Percentiles rank a stretch among this genome's conserved stretches.
phyloP scores from a whole-genome alignment of 2,329 filamentous ascomycete species.

The Aspergillus tanneri region DNA sequence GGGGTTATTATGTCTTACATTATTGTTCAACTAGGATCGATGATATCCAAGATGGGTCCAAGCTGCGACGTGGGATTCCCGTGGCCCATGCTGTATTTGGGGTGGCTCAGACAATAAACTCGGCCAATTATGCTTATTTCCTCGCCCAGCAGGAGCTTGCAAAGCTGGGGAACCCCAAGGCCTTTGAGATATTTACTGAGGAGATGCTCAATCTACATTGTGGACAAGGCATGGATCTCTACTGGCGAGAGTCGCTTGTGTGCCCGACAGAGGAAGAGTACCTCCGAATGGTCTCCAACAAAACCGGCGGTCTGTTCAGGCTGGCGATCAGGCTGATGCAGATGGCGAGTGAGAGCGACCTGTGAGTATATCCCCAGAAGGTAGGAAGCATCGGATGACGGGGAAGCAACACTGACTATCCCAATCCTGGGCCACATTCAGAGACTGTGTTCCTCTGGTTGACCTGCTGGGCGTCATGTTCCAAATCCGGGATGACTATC shows the following conservation, averaged over 20 bases:
- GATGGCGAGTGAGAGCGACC: too few relatives aligned
- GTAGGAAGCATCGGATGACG: too few relatives aligned
- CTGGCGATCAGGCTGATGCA: not conserved
- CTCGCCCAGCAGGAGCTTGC: constrained; percentile 33
- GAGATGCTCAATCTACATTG: not conserved
- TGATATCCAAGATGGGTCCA: constrained; percentile 50
- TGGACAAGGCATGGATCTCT: not conserved
- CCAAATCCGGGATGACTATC: not conserved
- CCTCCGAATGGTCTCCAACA: not conserved
- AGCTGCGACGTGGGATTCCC: constrained; percentile 47
- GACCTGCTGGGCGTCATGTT: not conserved
- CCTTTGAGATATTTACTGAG: constrained; percentile 26
- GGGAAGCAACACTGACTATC: not conserved
- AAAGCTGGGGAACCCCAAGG: constrained; percentile 30
- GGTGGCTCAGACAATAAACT: constrained; percentile 50
- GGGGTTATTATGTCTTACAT: too few relatives aligned
- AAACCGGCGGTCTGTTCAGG: not conserved
- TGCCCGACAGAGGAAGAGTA: not conserved
- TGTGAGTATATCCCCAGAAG: too few relatives aligned
- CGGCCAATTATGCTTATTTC: constrained; percentile 46
- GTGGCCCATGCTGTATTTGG: constrained; percentile 52
- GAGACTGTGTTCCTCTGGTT: too few relatives aligned
- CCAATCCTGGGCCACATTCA: not conserved
- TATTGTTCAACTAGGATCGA: too few relatives aligned
- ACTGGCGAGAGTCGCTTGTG: not conserved